A percentile compares a stretch with the other conserved stretches of the same genome.
These are phyloP conservation scores for Tulasnella sp. DNA, from an alignment of 768 basidiomycete species.

Conservation along the genomic window DNA sequence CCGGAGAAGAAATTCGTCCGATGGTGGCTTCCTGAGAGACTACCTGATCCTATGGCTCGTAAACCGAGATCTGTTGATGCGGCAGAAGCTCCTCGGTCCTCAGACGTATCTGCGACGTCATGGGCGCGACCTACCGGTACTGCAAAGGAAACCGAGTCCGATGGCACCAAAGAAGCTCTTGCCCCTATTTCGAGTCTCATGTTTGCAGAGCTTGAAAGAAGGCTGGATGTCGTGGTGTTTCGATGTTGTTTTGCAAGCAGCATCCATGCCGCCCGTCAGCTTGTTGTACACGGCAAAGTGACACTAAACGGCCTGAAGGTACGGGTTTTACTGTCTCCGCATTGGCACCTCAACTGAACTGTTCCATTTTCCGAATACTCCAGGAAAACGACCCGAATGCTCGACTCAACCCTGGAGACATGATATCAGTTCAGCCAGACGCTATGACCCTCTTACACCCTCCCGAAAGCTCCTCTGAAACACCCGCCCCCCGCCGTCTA, in stretches of 20 bases:
- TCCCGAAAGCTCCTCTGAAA: conserved; percentile 1
- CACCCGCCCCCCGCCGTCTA: background rate
- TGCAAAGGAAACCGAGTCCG: conserved; percentile 19
- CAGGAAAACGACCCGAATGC: conserved; percentile 79
- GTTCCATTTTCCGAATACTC: background rate
- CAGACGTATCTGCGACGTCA: conserved; percentile 22
- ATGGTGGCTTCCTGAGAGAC: conserved; percentile 78
- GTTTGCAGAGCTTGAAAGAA: conserved; percentile 85
- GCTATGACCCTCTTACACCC: conserved; percentile 58
- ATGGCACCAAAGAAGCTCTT: conserved; percentile 48
- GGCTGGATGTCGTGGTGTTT: conserved; percentile 88
- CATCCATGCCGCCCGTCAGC: conserved; percentile 75
- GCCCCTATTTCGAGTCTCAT: conserved; percentile 93
- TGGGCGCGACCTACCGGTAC: background rate
- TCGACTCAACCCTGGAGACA: conserved; percentile 83
- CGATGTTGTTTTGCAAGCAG: conserved; percentile 76
- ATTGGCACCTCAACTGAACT: conserved; percentile 12
- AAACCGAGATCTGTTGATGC: conserved; percentile 17
- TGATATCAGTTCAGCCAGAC: conserved; percentile 76
- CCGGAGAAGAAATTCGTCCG: conserved; percentile 87
- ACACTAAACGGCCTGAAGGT: conserved; percentile 84
- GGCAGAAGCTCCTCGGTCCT: conserved; percentile 20
- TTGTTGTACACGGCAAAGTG: conserved; percentile 81
- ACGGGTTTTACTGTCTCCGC: too few species aligned
- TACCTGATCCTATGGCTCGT: conserved; percentile 74